These are phyloP conservation scores for Nothopassalora personata DNA, from an alignment of 2,329 filamentous ascomycete species.

Conservation along the genomic window DNA sequence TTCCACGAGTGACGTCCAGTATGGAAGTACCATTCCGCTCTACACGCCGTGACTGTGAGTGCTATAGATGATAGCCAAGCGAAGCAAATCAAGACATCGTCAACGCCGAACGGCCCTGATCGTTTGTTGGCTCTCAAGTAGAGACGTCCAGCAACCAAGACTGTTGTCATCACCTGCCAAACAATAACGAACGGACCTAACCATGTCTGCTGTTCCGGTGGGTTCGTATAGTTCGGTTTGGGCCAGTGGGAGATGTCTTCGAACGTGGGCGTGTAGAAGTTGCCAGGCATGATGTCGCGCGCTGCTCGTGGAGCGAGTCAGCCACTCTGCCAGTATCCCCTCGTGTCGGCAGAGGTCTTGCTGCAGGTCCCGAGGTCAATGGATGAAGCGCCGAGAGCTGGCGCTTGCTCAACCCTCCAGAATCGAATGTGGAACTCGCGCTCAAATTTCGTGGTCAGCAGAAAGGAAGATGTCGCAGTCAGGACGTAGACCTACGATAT, in stretches of 20 bases:
- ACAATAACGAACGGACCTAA: constrained; percentile 17
- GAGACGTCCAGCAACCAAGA: constrained; percentile 21
- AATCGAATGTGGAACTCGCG: not conserved
- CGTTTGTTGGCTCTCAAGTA: constrained; percentile 20
- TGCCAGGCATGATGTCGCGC: constrained; percentile 23
- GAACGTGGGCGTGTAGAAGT: constrained; percentile 18
- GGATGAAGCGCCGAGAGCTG: not conserved
- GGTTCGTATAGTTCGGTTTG: constrained; percentile 23
- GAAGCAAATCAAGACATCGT: constrained; percentile 20
- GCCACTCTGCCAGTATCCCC: not conserved
- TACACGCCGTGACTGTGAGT: constrained; percentile 14
- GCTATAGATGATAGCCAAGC: constrained; percentile 18
- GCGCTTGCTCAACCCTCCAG: not conserved
- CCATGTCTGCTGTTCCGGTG: constrained; percentile 19
- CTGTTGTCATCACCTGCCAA: constrained; percentile 16
- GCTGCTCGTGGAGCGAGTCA: not conserved
- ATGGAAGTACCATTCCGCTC: constrained; percentile 11
- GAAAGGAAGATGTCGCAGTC: not conserved
- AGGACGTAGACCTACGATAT: not conserved
- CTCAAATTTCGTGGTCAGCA: not conserved
- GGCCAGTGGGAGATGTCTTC: constrained; percentile 22
- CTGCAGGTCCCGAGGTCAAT: not conserved
- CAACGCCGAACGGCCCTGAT: constrained; percentile 24
- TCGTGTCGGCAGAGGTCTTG: not conserved
- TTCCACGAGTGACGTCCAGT: constrained; percentile 23